A percentile compares a stretch with the other conserved stretches of the same genome.
Conservation (phyloP, 768 basidiomycete genomes). For the Suillus subaureus region DNA sequence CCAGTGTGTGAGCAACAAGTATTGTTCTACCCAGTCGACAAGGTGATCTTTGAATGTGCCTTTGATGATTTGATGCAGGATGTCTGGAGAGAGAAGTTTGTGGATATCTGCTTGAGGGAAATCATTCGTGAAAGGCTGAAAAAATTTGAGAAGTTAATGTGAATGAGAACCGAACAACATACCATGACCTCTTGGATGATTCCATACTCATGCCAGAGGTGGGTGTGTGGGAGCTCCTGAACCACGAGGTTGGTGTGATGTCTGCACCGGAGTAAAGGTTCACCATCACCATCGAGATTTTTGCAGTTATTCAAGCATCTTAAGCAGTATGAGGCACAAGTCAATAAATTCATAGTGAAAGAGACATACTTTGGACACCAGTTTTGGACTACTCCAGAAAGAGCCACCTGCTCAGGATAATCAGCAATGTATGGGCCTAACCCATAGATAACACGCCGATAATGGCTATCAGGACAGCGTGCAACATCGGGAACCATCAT, state of each 20-base stretch:
- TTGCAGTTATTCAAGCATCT: slow-evolving; percentile 28
- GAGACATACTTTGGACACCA: slow-evolving; percentile 33
- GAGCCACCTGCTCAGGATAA: slow-evolving; percentile 37
- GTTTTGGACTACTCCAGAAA: no score
- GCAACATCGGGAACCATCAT: slow-evolving; percentile 31
- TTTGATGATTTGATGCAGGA: slow-evolving; percentile 14
- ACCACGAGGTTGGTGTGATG: slow-evolving; percentile 24
- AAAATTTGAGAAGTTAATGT: neutral
- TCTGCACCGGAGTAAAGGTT: slow-evolving; percentile 20
- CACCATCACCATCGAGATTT: slow-evolving; percentile 27
- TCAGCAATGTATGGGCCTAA: slow-evolving; percentile 42
- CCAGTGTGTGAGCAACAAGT: neutral
- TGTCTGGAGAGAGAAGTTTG: neutral
- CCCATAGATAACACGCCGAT: slow-evolving; percentile 30
- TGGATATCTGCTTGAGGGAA: neutral
- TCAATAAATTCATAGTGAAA: no score
- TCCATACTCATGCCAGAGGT: slow-evolving; percentile 38
- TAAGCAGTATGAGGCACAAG: neutral
- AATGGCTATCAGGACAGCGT: slow-evolving; percentile 33
- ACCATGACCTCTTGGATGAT: slow-evolving; percentile 36
- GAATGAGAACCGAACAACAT: neutral
- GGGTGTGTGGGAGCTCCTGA: slow-evolving; percentile 17
- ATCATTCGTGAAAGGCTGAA: neutral
- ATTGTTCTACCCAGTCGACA: slow-evolving; percentile 14
- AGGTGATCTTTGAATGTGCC: slow-evolving; percentile 13